Conservation (phyloP, 495 filamentous ascomycete species). For the Physcia stellaris region DNA sequence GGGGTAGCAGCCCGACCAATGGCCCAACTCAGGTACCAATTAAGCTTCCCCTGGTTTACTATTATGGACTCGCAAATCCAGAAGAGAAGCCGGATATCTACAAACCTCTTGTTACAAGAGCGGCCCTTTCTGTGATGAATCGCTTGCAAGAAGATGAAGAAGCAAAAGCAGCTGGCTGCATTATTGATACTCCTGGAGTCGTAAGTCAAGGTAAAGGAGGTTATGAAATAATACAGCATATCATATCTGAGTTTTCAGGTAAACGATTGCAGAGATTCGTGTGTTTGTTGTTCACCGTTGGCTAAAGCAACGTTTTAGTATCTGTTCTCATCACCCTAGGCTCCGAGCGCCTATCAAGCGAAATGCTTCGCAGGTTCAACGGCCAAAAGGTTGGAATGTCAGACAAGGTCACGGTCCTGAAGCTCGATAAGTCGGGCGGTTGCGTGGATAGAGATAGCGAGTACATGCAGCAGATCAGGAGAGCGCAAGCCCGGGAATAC, state of each 20-base stretch:
- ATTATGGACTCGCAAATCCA: slow-evolving; percentile 61
- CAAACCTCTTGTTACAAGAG: slow-evolving; percentile 56
- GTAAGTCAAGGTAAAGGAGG: slow-evolving; percentile 47
- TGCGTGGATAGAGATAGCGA: slow-evolving; percentile 66
- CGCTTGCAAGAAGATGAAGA: slow-evolving; percentile 66
- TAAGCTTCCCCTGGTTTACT: slow-evolving; percentile 86
- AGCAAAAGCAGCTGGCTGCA: slow-evolving; percentile 55
- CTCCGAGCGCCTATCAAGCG: slow-evolving; percentile 66
- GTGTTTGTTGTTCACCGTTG: too few relatives aligned
- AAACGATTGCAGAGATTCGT: too few relatives aligned
- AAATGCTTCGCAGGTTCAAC: slow-evolving; percentile 61
- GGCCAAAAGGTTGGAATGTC: slow-evolving; percentile 44
- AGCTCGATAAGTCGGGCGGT: slow-evolving; percentile 76
- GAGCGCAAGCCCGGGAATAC: slow-evolving; percentile 73
- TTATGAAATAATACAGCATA: slow-evolving; percentile 67
- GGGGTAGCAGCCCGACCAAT: slow-evolving; percentile 80
- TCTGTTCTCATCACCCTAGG: slow-evolving; percentile 73
- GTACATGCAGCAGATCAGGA: slow-evolving; percentile 56
- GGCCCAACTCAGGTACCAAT: slow-evolving; percentile 79
- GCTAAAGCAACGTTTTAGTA: too few relatives aligned
- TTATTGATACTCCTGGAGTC: slow-evolving; percentile 75
- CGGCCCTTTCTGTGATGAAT: slow-evolving; percentile 66
- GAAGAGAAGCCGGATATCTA: slow-evolving; percentile 63
- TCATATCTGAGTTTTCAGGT: slow-evolving; percentile 78
- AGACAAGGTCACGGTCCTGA: slow-evolving; percentile 58